Conservation (phyloP, 208 protist genomes). For the Crithidia expoeki region DNA sequence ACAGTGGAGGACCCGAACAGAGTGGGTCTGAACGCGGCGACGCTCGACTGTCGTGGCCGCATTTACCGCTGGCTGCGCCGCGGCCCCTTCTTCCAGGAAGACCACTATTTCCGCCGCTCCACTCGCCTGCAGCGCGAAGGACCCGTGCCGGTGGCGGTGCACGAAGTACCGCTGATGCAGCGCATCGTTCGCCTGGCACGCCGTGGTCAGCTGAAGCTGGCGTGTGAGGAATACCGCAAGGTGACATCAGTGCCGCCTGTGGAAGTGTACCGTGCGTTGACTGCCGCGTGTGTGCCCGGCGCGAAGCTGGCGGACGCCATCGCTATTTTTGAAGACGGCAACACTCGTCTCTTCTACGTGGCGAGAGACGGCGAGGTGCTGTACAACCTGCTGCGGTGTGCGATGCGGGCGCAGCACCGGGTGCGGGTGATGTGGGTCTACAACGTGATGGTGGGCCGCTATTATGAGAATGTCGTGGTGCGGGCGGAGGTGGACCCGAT, state of each 20-base stretch:
- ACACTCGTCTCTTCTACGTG: slow-evolving; percentile 81
- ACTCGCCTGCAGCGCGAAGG: slow-evolving; percentile 59
- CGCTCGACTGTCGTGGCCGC: slow-evolving; percentile 82
- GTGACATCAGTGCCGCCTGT: slow-evolving; percentile 88
- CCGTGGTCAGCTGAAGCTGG: slow-evolving; percentile 82
- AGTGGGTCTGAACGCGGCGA: slow-evolving; percentile 89
- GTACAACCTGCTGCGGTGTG: slow-evolving; percentile 82
- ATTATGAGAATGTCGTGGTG: slow-evolving; percentile 88
- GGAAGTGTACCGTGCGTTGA: slow-evolving; percentile 85
- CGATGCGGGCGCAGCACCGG: slow-evolving; percentile 77
- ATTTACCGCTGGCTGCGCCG: slow-evolving; percentile 92
- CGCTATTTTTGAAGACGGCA: slow-evolving; percentile 90
- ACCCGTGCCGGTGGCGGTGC: slow-evolving; percentile 44
- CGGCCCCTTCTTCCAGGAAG: slow-evolving; percentile 89
- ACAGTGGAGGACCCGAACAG: slow-evolving; percentile 85
- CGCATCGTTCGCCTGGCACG: slow-evolving; percentile 78
- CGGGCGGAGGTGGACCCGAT: slow-evolving; percentile 79
- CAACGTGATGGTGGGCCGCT: slow-evolving; percentile 83
- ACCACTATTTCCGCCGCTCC: slow-evolving; percentile 89
- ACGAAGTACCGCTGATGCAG: slow-evolving; percentile 80
- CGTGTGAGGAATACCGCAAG: slow-evolving; percentile 88
- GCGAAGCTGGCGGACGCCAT: slow-evolving; percentile 84
- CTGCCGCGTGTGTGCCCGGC: slow-evolving; percentile 76
- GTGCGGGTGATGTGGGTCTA: slow-evolving; percentile 91
- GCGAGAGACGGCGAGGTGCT: slow-evolving; percentile 87